Percentiles rank a stretch among this genome's conserved stretches.
Evolutionary conservation across 2,329 filamentous ascomycete genomes (phyloP).

Genomic region (Penicillium oxalicum): DNA sequence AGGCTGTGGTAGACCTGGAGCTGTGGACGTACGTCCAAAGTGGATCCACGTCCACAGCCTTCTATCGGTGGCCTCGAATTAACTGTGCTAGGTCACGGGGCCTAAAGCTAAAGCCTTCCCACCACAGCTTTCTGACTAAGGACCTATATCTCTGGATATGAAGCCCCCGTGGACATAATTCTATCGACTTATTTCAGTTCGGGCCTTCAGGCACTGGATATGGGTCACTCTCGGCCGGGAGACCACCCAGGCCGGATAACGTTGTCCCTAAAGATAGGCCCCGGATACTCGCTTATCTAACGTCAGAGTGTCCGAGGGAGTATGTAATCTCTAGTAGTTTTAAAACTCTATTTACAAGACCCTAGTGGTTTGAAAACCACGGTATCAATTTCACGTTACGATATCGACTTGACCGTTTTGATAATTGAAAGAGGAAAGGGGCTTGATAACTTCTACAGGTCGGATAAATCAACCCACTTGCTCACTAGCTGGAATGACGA

Average conservation of each 20-base stretch:
- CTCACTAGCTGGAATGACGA: too few species aligned
- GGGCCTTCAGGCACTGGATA: slow-evolving; percentile 4
- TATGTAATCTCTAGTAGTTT: too few species aligned
- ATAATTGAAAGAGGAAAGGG: too few species aligned
- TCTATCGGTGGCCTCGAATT: neutral
- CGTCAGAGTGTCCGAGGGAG: too few species aligned
- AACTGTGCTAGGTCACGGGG: slow-evolving; percentile 3
- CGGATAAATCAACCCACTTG: too few species aligned
- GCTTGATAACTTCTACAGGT: too few species aligned
- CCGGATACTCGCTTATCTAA: too few species aligned
- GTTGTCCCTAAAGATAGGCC: slow-evolving; percentile 2
- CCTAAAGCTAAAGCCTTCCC: slow-evolving; percentile 2
- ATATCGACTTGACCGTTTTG: too few species aligned
- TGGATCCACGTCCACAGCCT: slow-evolving; percentile 1
- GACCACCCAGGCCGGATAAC: slow-evolving; percentile 7
- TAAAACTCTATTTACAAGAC: too few species aligned
- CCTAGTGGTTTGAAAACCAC: too few species aligned
- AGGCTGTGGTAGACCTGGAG: neutral
- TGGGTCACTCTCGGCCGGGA: slow-evolving; percentile 1
- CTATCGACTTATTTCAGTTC: slow-evolving; percentile 6
- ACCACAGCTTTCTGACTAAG: slow-evolving; percentile 1
- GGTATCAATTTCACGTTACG: too few species aligned
- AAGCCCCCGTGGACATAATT: slow-evolving; percentile 4
- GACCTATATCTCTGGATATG: slow-evolving; percentile 4
- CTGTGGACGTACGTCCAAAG: slow-evolving; percentile 3